Conservation (phyloP, 2,329 filamentous ascomycete species). For the Madurella mycetomatis region DNA sequence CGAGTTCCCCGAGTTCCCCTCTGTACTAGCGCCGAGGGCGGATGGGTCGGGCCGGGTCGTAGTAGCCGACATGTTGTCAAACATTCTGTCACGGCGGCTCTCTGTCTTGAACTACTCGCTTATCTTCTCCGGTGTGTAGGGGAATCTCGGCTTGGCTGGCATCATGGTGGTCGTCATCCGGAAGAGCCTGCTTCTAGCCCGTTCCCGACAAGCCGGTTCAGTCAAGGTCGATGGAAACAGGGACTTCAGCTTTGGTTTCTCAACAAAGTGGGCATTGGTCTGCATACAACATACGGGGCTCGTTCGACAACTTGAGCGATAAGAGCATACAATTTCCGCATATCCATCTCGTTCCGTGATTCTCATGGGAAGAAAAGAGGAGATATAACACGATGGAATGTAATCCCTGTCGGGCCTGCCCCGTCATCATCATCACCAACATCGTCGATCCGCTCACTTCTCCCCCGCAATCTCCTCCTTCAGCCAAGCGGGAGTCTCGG, state of each 20-base stretch:
- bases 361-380: neutral
- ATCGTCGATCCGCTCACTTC: neutral
- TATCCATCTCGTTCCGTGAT: neutral
- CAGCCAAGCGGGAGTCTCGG: constrained; percentile 58
- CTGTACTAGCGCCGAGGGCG: constrained; percentile 51
- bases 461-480: constrained; percentile 42
- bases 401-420: neutral
- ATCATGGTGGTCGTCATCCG: constrained; percentile 82
- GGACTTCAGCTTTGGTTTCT: neutral
- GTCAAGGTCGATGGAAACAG: constrained; percentile 27
- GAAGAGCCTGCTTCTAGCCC: constrained; percentile 71
- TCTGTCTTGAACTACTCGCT: constrained; percentile 74
- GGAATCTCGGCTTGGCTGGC: constrained; percentile 84
- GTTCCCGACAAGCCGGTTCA: constrained; percentile 59
- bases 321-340: neutral
- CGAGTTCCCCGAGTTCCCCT: constrained; percentile 60
- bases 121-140: constrained; percentile 91
- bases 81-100: constrained; percentile 78
- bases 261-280: constrained; percentile 2
- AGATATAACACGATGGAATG: neutral
- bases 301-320: constrained; percentile 10
- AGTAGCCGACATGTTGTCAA: constrained; percentile 90
- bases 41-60: constrained; percentile 68
- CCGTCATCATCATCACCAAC: too few relatives aligned
- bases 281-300: constrained; percentile 1